Evolutionary conservation across 148 eudicot genomes (phyloP), one percentile per base, ranked within the genome.

Genomic region (Heliosperma pusillum): DNA sequence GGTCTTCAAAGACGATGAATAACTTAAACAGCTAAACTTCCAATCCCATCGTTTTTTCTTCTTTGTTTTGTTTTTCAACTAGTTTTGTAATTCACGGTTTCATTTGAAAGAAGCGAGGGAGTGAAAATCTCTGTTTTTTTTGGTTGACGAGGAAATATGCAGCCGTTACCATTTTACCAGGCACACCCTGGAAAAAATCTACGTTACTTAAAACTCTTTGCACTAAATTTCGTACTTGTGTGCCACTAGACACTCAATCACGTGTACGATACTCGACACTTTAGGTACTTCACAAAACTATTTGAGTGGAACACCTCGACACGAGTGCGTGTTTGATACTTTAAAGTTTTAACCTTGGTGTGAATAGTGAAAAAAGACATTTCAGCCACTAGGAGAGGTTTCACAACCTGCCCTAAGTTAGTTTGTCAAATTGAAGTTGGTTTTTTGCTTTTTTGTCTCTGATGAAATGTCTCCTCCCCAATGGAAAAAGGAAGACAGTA

Each of bases 381-480:
- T 5, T 60, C 25, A 60, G 24, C 30, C 64, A 25, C 67, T 16
- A 29, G 4, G 63, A 59, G 26, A 59, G 27, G 63, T 59, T 50
- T 50, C 64, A 22, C 26, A 25, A 59, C 64, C 26, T 10, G 64
- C 25, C 64, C 27, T 25, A 59, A 21, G 20, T n/a, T 19, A 4
- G 17, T 27, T 6, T 64, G 44, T 15, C 2, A 63, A 29, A 15
- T 69, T 55, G 24, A 19, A 40, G 72, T 8, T 69, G 26, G 53
- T 19, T 65, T 65, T 19, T 16, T 16, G 33, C 22, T 55, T 47
- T 67, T 69, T 69, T 21, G 57, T 69, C 57, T 24, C 58, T 69
- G 56, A 20, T 69, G 56, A 20, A 45, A 24, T 66, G 69, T 69
- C 72, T 69, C 72, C 50, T 47, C 30, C 56, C 30, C n/a, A 12